A percentile compares a stretch with the other conserved stretches of the same genome.
These are phyloP conservation scores for Diutina scorzettiae DNA, from an alignment of 1,139 yeast genomes.

Conservation along the genomic window DNA sequence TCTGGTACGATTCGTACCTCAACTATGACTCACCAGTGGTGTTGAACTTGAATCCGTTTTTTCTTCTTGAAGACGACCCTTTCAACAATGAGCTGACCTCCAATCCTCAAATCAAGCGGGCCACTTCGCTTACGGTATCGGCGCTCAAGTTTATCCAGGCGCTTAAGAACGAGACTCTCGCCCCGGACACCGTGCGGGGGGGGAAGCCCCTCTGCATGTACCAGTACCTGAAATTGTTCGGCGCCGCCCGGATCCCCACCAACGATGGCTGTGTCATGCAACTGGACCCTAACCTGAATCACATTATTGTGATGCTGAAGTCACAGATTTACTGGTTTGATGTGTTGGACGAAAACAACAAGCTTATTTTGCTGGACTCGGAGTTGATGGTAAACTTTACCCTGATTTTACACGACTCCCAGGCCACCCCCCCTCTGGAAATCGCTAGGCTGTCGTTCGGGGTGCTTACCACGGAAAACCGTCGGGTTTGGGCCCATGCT, in stretches of 20 bases:
- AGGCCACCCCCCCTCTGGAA: conserved; percentile 45
- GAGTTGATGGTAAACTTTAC: conserved; percentile 68
- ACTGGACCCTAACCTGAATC: conserved; percentile 62
- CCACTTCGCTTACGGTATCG: conserved; percentile 70
- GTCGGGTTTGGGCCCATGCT: conserved; percentile 74
- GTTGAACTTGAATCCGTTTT: conserved; percentile 76
- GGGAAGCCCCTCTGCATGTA: conserved; percentile 76
- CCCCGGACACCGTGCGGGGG: conserved; percentile 52
- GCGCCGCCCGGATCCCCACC: conserved; percentile 78
- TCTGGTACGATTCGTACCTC: conserved; percentile 85
- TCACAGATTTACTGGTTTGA: conserved; percentile 93
- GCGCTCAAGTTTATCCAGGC: conserved; percentile 73
- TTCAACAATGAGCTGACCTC: conserved; percentile 53
- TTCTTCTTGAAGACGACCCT: conserved; percentile 82
- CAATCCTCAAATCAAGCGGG: conserved; percentile 62
- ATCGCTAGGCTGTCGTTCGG: conserved; percentile 80
- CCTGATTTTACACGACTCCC: conserved; percentile 64
- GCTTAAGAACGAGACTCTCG: conserved; percentile 58
- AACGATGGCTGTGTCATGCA: conserved; percentile 74
- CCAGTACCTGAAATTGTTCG: conserved; percentile 76
- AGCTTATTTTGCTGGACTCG: conserved; percentile 57
- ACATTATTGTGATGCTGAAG: conserved; percentile 71
- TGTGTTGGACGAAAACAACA: conserved; percentile 62
- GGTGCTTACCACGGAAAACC: conserved; percentile 76
- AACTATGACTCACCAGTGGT: conserved; percentile 86